Conservation (phyloP, 331 rosid genomes). For the Dryas integrifolia region DNA sequence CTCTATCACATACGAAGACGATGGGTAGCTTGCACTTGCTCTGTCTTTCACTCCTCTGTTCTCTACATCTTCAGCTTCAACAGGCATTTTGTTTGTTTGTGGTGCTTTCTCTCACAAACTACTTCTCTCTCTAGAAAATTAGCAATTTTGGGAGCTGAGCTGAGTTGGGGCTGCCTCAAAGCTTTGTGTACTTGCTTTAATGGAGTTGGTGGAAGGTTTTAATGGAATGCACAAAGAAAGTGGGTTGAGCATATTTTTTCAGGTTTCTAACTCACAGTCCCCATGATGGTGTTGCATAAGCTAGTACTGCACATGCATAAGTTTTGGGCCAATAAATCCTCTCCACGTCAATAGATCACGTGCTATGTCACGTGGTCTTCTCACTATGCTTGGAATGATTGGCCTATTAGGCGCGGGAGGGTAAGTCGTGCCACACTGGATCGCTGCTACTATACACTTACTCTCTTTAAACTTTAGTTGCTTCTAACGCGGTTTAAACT, state of each 20-base stretch:
- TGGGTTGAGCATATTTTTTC: slow-evolving; percentile 23
- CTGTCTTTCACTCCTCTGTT: slow-evolving; percentile 44
- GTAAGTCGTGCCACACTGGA: background rate
- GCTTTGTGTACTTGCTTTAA: background rate
- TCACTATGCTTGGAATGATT: background rate
- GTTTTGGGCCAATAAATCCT: background rate
- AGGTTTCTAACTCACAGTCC: slow-evolving; percentile 32
- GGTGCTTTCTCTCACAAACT: background rate
- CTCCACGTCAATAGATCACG: slow-evolving; percentile 3
- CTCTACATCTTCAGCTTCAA: slow-evolving; percentile 57
- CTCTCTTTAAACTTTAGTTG: background rate
- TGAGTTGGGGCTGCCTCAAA: background rate
- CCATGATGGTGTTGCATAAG: background rate
- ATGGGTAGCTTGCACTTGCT: slow-evolving; percentile 25
- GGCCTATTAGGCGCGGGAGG: too few relatives aligned
- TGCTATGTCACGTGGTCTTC: background rate
- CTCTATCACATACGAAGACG: slow-evolving; percentile 36
- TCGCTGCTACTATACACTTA: too few relatives aligned
- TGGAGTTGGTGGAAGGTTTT: slow-evolving; percentile 43
- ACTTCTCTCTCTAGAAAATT: background rate
- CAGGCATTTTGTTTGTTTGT: slow-evolving; percentile 31
- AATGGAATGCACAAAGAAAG: slow-evolving; percentile 23
- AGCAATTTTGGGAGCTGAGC: background rate
- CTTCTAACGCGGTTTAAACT: background rate
- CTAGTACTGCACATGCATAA: background rate